phyloP scores from a whole-genome alignment of 225 moss, liverwort and hornwort genomes.

The Anthoceros angustus region DNA sequence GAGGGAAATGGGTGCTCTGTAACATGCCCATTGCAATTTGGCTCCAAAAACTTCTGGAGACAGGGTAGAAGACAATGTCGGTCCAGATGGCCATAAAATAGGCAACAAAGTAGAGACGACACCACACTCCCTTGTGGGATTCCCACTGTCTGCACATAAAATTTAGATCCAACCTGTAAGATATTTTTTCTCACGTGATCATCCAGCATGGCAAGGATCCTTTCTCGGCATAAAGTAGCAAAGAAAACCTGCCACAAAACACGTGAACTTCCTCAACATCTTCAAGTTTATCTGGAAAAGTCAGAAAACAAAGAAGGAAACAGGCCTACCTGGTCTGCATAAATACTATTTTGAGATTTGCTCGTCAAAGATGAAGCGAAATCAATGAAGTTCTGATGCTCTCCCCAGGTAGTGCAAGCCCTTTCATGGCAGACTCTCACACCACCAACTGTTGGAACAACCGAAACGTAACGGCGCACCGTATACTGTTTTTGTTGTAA shows the following conservation, averaged over 20 bases:
- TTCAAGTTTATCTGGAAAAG: too few species aligned
- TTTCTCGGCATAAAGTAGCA: conserved; percentile 34
- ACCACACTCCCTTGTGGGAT: conserved; percentile 90
- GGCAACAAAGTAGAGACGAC: conserved; percentile 82
- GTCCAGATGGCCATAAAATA: conserved; percentile 91
- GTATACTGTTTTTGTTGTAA: conserved; percentile 40
- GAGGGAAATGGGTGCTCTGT: background rate
- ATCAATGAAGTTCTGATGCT: background rate
- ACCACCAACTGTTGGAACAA: conserved; percentile 41
- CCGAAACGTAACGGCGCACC: conserved; percentile 45
- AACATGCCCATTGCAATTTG: conserved; percentile 3
- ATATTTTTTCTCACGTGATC: conserved; percentile 87
- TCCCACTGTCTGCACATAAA: conserved; percentile 73
- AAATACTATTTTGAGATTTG: background rate
- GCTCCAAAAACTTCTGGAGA: conserved; percentile 27
- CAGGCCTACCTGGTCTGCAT: background rate
- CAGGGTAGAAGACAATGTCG: conserved; percentile 42
- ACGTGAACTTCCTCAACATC: background rate
- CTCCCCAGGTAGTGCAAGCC: background rate
- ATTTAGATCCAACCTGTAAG: conserved; percentile 79
- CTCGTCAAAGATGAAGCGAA: background rate
- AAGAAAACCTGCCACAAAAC: conserved; percentile 29
- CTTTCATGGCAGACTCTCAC: conserved; percentile 36
- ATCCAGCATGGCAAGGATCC: conserved; percentile 43
- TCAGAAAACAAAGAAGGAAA: too few species aligned